Evolutionary conservation across 805 yeast genomes (phyloP), one percentile per base, ranked within the genome.

Genomic region (Metschnikowia similis): DNA sequence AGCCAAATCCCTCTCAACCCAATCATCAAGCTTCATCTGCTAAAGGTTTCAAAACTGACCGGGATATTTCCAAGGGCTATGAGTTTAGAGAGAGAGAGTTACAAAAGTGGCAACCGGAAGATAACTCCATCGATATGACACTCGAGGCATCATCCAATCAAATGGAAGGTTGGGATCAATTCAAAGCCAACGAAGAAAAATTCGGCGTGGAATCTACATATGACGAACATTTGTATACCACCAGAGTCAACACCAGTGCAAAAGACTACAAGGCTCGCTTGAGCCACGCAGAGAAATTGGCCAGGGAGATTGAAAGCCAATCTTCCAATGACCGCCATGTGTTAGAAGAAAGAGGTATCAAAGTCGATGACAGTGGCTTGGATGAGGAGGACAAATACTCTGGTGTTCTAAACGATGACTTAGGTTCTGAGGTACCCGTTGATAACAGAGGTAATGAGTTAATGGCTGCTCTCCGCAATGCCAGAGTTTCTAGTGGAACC

Each of bases 361-460:
- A 66, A 14, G 79, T 86, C 35, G 96, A 88, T 64, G 96, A 88
- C 62, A 80, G 87, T 52, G 96, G 96, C 14, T 57, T 88, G 57
- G 98, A 94, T 67, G 99, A 94, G 70, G 99, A 94, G 67, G 97
- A 91, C 66, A 87, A 87, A 67, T 94, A 91, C 64, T 89, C 97
- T 4, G 97, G 97, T 45, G 99, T 57, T 16, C 43, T 47, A 28
- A 49, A 47, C 21, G 59, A 52, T 13, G 39, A 35, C 4, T 10
- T 34, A 17, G 27, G 27, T 13, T 13, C 46, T 6, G 28, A 43
- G 14, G 32, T 37, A 6, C 16, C 47, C 8, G 49, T 90, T 41
- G 83, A 79, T 51, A 80, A 94, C 61, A 74, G 82, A 49, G 80
- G 79, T 28, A 71, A 66, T 41, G 79, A 74, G 48, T 66, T 76